Evolutionary conservation across 2,329 filamentous ascomycete species (phyloP).

Genomic region (Talaromyces sp.): DNA sequence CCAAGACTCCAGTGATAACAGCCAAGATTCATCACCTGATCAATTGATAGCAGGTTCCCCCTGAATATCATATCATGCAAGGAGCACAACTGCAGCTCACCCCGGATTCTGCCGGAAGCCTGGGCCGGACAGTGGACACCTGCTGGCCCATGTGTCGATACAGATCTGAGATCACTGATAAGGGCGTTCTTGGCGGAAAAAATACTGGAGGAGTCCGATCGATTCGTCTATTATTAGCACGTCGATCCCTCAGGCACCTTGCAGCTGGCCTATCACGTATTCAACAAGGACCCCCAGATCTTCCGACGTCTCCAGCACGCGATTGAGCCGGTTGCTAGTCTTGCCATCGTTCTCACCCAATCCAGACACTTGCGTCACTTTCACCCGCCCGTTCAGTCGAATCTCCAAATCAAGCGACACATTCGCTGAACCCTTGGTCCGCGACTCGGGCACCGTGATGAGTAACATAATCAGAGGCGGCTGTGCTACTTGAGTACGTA

Average conservation of each 20-base stretch:
- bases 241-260: conserved; percentile 13
- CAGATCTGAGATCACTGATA: background rate
- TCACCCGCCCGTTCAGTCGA: conserved; percentile 35
- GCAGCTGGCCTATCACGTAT: conserved; percentile 35
- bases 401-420: conserved; percentile 34
- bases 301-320: conserved; percentile 38
- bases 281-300: conserved; percentile 40
- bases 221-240: background rate
- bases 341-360: conserved; percentile 19
- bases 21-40: background rate
- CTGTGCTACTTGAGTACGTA: conserved; percentile 34
- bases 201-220: background rate
- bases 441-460: conserved; percentile 16
- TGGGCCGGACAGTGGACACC: background rate
- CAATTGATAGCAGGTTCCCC: background rate
- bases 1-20: background rate
- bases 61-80: background rate
- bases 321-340: conserved; percentile 29
- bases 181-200: background rate
- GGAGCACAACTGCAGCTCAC: background rate
- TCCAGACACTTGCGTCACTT: conserved; percentile 33
- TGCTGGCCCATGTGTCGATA: background rate
- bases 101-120: background rate
- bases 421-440: conserved; percentile 10
- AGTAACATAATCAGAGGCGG: conserved; percentile 34